Conservation (phyloP, 2,329 filamentous ascomycete genomes). For the Cercospora sojina region DNA sequence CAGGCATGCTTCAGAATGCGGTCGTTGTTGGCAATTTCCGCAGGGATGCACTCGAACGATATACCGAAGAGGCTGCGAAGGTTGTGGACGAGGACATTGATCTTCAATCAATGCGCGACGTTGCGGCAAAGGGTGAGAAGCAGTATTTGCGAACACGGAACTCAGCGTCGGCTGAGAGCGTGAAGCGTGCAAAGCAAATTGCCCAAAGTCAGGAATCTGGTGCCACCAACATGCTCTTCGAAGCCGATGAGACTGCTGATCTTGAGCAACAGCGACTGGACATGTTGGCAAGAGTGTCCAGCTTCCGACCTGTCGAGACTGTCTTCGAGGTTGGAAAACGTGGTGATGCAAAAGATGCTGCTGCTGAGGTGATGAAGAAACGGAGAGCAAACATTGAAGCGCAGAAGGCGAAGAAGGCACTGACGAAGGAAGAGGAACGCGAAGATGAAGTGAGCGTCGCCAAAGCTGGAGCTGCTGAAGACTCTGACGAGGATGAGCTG, state of each 20-base stretch:
- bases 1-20: constrained; percentile 74
- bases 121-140: constrained; percentile 85
- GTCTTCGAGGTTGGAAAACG: constrained; percentile 90
- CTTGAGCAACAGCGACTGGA: constrained; percentile 72
- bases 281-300: constrained; percentile 85
- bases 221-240: constrained; percentile 76
- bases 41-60: constrained; percentile 69
- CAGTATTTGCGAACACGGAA: constrained; percentile 88
- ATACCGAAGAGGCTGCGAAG: constrained; percentile 81
- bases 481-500: constrained; percentile 41
- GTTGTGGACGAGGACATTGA: constrained; percentile 73
- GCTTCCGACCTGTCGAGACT: constrained; percentile 85
- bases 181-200: constrained; percentile 78
- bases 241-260: constrained; percentile 57
- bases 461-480: constrained; percentile 47
- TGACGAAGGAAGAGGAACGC: constrained; percentile 19
- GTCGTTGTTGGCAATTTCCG: constrained; percentile 77
- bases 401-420: constrained; percentile 46
- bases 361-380: constrained; percentile 73
- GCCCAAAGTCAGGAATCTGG: constrained; percentile 68
- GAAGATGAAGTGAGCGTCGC: constrained; percentile 37
- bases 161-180: constrained; percentile 85
- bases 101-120: constrained; percentile 65
- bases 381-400: constrained; percentile 68
- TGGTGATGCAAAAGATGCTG: constrained; percentile 61